phyloP scores from a whole-genome alignment of 441 rosid genomes.

The Omphalea diandra region DNA sequence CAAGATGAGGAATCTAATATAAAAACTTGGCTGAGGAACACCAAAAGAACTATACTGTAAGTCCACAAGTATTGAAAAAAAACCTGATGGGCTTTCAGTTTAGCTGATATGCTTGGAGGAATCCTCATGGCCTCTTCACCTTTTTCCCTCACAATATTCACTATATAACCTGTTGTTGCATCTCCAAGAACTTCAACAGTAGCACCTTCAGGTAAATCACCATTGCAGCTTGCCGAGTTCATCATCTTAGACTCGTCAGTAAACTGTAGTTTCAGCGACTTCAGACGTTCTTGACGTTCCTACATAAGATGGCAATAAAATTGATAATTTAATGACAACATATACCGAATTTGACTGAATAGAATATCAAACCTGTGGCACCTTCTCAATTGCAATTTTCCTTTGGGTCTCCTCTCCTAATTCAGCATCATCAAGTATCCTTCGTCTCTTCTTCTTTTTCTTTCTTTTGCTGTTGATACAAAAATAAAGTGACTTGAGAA shows the following conservation, averaged over 20 bases:
- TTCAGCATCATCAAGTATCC: constrained; percentile 99
- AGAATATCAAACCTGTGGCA: constrained; percentile 29
- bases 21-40: background rate
- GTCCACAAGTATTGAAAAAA: constrained; percentile 21
- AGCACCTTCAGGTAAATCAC: constrained; percentile 63
- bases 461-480: constrained; percentile 61
- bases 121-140: constrained; percentile 96
- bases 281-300: constrained; percentile 99
- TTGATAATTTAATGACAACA: constrained; percentile 22
- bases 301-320: constrained; percentile 36
- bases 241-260: constrained; percentile 61
- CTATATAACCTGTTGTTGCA: constrained; percentile 78
- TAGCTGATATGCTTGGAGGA: constrained; percentile 85
- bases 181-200: constrained; percentile 86
- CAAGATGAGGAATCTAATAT: background rate
- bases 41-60: background rate
- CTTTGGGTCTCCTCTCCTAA: constrained; percentile 97
- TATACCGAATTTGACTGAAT: constrained; percentile 17
- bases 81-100: constrained; percentile 98
- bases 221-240: constrained; percentile 46
- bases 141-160: constrained; percentile 97
- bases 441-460: constrained; percentile 81
- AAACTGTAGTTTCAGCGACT: constrained; percentile 86
- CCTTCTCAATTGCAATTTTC: constrained; percentile 99
- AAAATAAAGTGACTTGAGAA: constrained; percentile 29